These are phyloP conservation scores for Skeletonema grethae DNA, from an alignment of 108 stramenopile species.

Conservation along the genomic window DNA sequence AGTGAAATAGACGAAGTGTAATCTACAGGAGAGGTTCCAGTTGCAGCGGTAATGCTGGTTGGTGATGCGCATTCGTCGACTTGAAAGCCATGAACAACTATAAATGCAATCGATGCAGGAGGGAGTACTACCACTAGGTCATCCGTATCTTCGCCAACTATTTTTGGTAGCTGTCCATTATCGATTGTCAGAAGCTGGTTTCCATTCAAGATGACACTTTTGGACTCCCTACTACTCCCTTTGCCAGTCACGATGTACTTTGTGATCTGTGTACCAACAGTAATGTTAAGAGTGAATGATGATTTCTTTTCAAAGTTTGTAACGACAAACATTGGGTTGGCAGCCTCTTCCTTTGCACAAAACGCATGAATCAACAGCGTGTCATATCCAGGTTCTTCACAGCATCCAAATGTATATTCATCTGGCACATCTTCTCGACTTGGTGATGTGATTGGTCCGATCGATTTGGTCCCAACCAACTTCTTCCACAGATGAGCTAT, in stretches of 20 bases:
- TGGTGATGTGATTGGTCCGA: constrained; percentile 31
- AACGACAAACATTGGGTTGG: constrained; percentile 20
- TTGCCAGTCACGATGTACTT: constrained; percentile 15
- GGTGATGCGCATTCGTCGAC: constrained; percentile 10
- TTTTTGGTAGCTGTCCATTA: not conserved
- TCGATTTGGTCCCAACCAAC: constrained; percentile 23
- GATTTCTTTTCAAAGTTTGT: constrained; percentile 24
- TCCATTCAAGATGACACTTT: not conserved
- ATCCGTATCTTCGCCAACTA: not conserved
- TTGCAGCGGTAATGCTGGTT: too few relatives aligned
- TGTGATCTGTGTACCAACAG: constrained; percentile 19
- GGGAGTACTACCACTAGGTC: not conserved
- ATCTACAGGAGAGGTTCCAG: too few relatives aligned
- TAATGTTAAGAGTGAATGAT: constrained; percentile 16
- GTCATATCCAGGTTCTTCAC: constrained; percentile 27
- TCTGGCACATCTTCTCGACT: not conserved
- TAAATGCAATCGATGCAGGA: constrained; percentile 29
- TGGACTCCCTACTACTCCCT: not conserved
- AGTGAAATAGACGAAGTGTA: too few relatives aligned
- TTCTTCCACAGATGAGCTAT: constrained; percentile 39
- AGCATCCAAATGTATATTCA: constrained; percentile 32
- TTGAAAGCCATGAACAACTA: constrained; percentile 20
- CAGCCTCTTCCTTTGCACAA: constrained; percentile 17
- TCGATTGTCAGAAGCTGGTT: not conserved
- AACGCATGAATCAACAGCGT: constrained; percentile 37